Base-by-base conservation (phyloP, 495 filamentous ascomycete species). In the Penicillium turbatum region DNA sequence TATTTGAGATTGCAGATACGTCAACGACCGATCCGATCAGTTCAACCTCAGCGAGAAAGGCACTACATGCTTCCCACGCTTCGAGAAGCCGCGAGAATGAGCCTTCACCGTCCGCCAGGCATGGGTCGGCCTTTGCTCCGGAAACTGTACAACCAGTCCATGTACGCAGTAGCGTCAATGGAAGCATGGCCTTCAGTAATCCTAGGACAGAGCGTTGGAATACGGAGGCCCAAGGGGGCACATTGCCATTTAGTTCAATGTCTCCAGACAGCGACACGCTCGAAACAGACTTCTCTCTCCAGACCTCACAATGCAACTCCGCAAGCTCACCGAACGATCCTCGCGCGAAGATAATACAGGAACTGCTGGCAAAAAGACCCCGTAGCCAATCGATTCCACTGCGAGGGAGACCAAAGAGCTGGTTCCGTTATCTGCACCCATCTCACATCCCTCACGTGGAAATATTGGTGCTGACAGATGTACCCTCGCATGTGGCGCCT, bases 381-480 rank as follows among this genome's bases (percentile, higher is more conserved):
- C 65, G 62, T 24, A 68, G 61, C 16, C 61, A 69, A 26, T 58
- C 63, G 11, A 45, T 69, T 9, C 65, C 66, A 38, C 56, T 65
- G 0, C 56, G 51, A 31, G 49, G 63, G 45, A 57, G 62, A 27
- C 67, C 62, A 53, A 64, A 67, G 46, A 67, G 60, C 42, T 65
- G 62, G 37, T 65, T 73, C 24, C 71, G 71, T 13, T 73, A 72
- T 36, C 63, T 86, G 9, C 82, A 82, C 56, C 79, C 80, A n/a
- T 81, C 74, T 16, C 75, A 81, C 63, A 60, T 83, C 5, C 78
- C 81, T 3, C 75, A 81, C 52, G 56, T 82, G n/a, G 73, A 80
- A 45, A 79, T 78, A 0, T 59, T 86, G 13, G 73, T 80, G 0
- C 57, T 86, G 52, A 85, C 81, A 10, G 78, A 83, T 63, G 78